These are phyloP conservation scores for Fusarium phyllophilum DNA, from an alignment of 2,329 filamentous ascomycete species.

Conservation along the genomic window DNA sequence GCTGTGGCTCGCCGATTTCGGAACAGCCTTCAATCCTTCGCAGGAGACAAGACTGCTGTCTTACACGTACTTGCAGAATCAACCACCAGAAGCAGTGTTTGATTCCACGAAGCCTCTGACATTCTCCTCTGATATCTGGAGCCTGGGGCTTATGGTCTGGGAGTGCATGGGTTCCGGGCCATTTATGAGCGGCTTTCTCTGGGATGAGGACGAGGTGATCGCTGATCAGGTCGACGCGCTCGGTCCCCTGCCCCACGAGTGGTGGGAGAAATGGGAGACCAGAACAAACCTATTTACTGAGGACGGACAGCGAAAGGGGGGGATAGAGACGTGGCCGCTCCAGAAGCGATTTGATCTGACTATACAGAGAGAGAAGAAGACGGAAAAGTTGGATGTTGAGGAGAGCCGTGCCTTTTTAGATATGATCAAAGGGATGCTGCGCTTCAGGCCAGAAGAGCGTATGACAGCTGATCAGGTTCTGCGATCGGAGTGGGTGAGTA, in stretches of 20 bases:
- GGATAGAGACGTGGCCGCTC: neutral
- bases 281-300: neutral
- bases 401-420: neutral
- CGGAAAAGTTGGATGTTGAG: neutral
- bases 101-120: rapidly evolving
- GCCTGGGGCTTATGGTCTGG: neutral
- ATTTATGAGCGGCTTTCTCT: rapidly evolving
- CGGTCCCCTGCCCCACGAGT: rapidly evolving
- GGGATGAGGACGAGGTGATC: rapidly evolving
- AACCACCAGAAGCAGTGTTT: rapidly evolving
- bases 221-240: neutral
- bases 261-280: neutral
- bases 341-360: neutral
- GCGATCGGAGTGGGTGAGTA: neutral
- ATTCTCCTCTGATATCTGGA: neutral
- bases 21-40: neutral
- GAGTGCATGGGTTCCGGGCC: rapidly evolving
- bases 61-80: rapidly evolving
- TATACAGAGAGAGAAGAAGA: neutral
- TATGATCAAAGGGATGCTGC: neutral
- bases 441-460: neutral
- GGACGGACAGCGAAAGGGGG: neutral
- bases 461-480: neutral
- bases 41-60: rapidly evolving
- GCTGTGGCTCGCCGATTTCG: neutral